A percentile compares a stretch with the other conserved stretches of the same genome.
Evolutionary conservation across 2,329 filamentous ascomycete species (phyloP).

Genomic region (Xylariales sp.): DNA sequence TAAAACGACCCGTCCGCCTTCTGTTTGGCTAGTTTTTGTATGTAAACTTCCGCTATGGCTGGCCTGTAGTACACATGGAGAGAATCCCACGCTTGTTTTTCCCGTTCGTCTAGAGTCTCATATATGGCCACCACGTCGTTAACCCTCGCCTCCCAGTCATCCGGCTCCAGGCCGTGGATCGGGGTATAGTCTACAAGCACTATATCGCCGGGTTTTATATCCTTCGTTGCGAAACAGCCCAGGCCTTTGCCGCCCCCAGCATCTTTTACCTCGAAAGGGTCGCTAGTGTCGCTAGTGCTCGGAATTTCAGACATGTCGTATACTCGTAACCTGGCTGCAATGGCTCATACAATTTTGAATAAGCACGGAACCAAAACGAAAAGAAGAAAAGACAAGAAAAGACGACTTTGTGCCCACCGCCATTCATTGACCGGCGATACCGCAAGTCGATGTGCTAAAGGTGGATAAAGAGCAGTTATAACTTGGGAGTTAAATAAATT

Average conservation of each 20-base stretch:
- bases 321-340: background rate
- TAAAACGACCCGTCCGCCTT: conserved; percentile 9
- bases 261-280: conserved; percentile 21
- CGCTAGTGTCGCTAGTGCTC: background rate
- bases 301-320: conserved; percentile 10
- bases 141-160: background rate
- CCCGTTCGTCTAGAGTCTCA: background rate
- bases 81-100: conserved; percentile 5
- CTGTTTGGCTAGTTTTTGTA: background rate
- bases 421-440: background rate
- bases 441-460: conserved; percentile 17
- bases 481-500: background rate
- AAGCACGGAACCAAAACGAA: background rate
- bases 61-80: background rate
- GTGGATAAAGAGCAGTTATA: conserved; percentile 15
- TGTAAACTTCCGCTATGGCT: background rate
- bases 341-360: background rate
- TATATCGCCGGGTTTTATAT: conserved; percentile 30
- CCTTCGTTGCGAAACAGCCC: conserved; percentile 34
- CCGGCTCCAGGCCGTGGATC: background rate
- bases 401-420: background rate
- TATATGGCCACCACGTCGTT: conserved; percentile 14
- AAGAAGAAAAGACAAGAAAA: background rate
- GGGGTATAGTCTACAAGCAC: conserved; percentile 20
- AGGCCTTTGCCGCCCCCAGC: conserved; percentile 16